Evolutionary conservation across 169 alveolate species (phyloP).

Genomic region (Eimeria nieschulzi): DNA sequence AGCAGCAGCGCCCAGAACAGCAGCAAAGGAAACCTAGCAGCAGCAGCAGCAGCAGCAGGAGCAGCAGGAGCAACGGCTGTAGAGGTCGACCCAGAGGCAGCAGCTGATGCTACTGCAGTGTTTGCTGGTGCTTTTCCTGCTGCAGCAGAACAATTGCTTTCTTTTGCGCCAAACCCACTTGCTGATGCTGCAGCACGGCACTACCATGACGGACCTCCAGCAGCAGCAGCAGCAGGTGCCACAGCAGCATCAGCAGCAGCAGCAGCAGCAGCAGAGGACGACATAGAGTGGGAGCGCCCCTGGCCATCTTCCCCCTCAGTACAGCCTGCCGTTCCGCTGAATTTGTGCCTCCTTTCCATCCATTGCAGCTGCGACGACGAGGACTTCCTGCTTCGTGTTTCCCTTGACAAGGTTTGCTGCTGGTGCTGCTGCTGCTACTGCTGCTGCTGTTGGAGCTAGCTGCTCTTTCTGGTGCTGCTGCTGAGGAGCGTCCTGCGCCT

Average conservation of each 20-base stretch:
- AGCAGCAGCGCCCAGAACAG: conserved; percentile 5
- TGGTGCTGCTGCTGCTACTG: not conserved
- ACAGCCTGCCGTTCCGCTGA: conserved; percentile 36
- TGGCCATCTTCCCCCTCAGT: conserved; percentile 12
- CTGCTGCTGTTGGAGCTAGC: conserved; percentile 2
- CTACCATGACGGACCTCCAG: not conserved
- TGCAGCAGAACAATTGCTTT: not conserved
- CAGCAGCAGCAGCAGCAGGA: conserved; percentile 42
- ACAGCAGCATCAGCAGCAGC: conserved; percentile 39
- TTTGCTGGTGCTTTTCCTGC: not conserved
- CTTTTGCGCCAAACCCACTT: not conserved
- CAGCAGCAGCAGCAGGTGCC: conserved; percentile 37
- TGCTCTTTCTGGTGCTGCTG: not conserved
- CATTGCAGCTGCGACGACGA: conserved; percentile 74
- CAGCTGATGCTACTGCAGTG: conserved; percentile 16
- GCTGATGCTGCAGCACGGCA: not conserved
- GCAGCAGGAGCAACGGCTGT: conserved; percentile 6
- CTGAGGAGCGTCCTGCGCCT: not conserved
- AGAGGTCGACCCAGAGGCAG: conserved; percentile 2
- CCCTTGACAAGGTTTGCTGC: conserved; percentile 56
- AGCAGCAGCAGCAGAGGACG: conserved; percentile 18
- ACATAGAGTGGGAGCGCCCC: conserved; percentile 21
- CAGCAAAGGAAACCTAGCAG: conserved; percentile 14
- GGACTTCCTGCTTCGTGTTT: conserved; percentile 63
- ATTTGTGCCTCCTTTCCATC: conserved; percentile 44